Conservation (phyloP, 768 basidiomycete genomes). For the Cystofilobasidium capitatum region DNA sequence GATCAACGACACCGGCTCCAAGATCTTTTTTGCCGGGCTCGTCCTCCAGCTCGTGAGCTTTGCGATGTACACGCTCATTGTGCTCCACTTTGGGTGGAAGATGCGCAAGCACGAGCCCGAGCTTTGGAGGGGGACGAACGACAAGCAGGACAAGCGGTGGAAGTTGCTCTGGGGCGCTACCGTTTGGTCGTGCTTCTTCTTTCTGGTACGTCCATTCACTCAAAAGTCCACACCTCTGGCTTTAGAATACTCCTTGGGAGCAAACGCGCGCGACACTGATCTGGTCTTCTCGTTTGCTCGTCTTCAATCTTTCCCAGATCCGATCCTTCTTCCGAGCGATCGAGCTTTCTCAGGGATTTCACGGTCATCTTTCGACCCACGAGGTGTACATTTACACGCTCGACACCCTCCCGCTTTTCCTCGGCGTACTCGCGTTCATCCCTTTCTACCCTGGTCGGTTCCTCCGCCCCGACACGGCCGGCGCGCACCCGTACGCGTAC, state of each 20-base stretch:
- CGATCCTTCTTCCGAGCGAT: slow-evolving; percentile 20
- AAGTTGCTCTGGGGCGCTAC: slow-evolving; percentile 15
- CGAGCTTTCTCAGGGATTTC: slow-evolving; percentile 4
- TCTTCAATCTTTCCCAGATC: neutral
- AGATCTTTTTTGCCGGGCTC: slow-evolving; percentile 21
- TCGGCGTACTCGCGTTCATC: slow-evolving; percentile 15
- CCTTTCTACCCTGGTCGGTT: slow-evolving; percentile 22
- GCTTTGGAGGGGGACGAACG: slow-evolving; percentile 13
- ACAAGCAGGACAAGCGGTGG: slow-evolving; percentile 11
- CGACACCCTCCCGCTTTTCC: slow-evolving; percentile 24
- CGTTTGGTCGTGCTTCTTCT: slow-evolving; percentile 33
- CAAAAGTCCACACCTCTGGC: neutral
- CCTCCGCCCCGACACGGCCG: slow-evolving; percentile 14
- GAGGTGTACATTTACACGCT: slow-evolving; percentile 20
- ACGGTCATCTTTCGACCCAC: neutral
- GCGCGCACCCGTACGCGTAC: slow-evolving; percentile 21
- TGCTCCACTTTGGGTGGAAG: slow-evolving; percentile 1
- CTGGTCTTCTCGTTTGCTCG: neutral
- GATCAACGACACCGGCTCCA: slow-evolving; percentile 11
- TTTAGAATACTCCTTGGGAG: neutral
- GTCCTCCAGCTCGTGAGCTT: slow-evolving; percentile 8
- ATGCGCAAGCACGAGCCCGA: slow-evolving; percentile 22
- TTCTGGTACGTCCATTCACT: slow-evolving; percentile 48
- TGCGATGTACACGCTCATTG: neutral
- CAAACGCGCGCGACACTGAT: neutral